A percentile compares a stretch with the other conserved stretches of the same genome.
These are phyloP conservation scores for Sporothrix humicola DNA, from an alignment of 2,329 filamentous ascomycete species.

Conservation along the genomic window DNA sequence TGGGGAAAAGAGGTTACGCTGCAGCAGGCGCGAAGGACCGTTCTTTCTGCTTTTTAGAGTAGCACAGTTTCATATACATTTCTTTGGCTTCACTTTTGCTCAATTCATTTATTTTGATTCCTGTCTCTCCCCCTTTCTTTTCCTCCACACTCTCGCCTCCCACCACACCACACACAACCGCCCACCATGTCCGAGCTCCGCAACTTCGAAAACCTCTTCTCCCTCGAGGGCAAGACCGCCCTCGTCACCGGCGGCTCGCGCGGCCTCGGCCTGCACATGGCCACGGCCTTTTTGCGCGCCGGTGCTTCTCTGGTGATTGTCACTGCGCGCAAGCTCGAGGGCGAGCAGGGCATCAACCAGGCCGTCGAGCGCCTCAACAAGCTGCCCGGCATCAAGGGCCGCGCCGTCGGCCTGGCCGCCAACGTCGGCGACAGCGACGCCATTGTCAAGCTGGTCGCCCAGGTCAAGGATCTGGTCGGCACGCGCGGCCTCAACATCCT, in stretches of 20 bases:
- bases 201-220: constrained; percentile 43
- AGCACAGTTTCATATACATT: background rate
- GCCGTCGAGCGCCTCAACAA: constrained; percentile 70
- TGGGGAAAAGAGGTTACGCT: constrained; percentile 15
- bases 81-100: background rate
- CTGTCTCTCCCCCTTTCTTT: background rate
- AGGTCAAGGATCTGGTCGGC: constrained; percentile 62
- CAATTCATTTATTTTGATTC: background rate
- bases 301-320: constrained; percentile 74
- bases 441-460: constrained; percentile 63
- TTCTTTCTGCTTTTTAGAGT: background rate
- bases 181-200: constrained; percentile 43
- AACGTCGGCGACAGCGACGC: constrained; percentile 67
- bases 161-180: background rate
- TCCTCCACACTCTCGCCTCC: background rate
- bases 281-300: constrained; percentile 70
- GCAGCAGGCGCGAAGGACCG: background rate
- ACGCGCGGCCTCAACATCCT: constrained; percentile 67
- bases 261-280: constrained; percentile 67
- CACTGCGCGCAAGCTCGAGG: constrained; percentile 71
- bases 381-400: constrained; percentile 61
- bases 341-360: constrained; percentile 66
- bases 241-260: constrained; percentile 51
- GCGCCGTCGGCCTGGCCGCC: constrained; percentile 68
- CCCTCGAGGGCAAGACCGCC: constrained; percentile 40